A percentile compares a stretch with the other conserved stretches of the same genome.
Evolutionary conservation across 441 rosid species (phyloP).

Genomic region (Pelargonium australe): DNA sequence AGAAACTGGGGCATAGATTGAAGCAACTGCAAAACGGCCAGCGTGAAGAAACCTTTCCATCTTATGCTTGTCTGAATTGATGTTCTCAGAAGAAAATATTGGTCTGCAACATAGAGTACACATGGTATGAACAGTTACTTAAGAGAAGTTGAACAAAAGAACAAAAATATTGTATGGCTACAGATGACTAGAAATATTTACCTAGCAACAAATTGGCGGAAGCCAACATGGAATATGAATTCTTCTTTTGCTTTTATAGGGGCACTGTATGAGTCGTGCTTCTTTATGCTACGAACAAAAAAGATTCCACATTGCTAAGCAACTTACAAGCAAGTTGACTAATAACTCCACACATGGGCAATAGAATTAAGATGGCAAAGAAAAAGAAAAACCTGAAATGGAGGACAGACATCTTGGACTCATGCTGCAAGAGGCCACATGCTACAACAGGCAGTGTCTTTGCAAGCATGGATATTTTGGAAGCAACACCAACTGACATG

Average conservation of each 20-base stretch:
- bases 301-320: conserved; percentile 17
- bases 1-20: conserved; percentile 81
- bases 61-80: conserved; percentile 79
- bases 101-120: conserved; percentile 46
- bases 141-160: conserved; percentile 13
- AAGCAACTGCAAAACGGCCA: conserved; percentile 69
- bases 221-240: conserved; percentile 84
- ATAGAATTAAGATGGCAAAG: conserved; percentile 15
- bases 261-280: conserved; percentile 64
- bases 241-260: conserved; percentile 91
- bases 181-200: conserved; percentile 20
- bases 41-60: conserved; percentile 95
- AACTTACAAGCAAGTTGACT: conserved; percentile 17
- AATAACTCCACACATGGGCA: conserved; percentile 8
- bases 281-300: conserved; percentile 55
- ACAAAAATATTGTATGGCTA: conserved; percentile 3
- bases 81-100: conserved; percentile 66
- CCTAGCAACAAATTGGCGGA: conserved; percentile 92
- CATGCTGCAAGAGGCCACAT: conserved; percentile 89
- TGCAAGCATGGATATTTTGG: conserved; percentile 41
- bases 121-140: conserved; percentile 7
- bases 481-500: conserved; percentile 52
- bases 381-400: conserved; percentile 70
- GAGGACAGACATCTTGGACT: conserved; percentile 93
- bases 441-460: conserved; percentile 46